Evolutionary conservation across 768 basidiomycete genomes (phyloP), one percentile per base, ranked within the genome.

Genomic region (Leucocoprinus leucothites): DNA sequence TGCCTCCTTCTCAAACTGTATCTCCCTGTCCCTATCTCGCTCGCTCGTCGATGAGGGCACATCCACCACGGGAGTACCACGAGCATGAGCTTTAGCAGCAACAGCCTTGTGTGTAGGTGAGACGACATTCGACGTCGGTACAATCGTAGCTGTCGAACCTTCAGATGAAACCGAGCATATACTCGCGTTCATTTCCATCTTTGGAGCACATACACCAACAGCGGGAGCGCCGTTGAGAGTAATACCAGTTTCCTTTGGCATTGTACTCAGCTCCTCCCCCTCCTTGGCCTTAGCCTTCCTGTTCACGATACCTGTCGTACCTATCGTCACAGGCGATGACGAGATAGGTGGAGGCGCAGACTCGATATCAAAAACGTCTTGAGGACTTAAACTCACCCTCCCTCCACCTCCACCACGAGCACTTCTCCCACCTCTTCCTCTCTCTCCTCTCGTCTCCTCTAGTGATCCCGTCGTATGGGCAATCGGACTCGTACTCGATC

Each of bases 41-140:
- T 59, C 56, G 28, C 40, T 45, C 28, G 25, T 41, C 26, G 43
- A 24, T 18, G 50, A 55, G 31, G 13, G 31, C n/a, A n/a, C n/a
- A 9, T 66, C 44, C 50, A 67, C 56, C 3, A 68, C 68, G 16
- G 57, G 58, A n/a, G 63, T 63, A 28, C 62, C 69, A 40, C 60
- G 60, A 18, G 59, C 58, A 34, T 13, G 6, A 13, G 13, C 31
- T 34, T 34, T n/a, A n/a, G n/a, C 6, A 6, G 6, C 31, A 13
- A 34, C 31, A 9, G 61, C 61, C 24, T 64, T 63, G 0, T 65
- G 59, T 9, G 67, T 64, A 1, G 69, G 64, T 9, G 63, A 60
- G 24, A 64, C 62, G 25, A 31, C 35, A 3, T 59, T 41, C 3
- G 50, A 48, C 19, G 57, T 51, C 5, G 51, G 56, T 5, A 51